phyloP scores from a whole-genome alignment of 257 asterid genomes.

The Phtheirospermum japonicum region DNA sequence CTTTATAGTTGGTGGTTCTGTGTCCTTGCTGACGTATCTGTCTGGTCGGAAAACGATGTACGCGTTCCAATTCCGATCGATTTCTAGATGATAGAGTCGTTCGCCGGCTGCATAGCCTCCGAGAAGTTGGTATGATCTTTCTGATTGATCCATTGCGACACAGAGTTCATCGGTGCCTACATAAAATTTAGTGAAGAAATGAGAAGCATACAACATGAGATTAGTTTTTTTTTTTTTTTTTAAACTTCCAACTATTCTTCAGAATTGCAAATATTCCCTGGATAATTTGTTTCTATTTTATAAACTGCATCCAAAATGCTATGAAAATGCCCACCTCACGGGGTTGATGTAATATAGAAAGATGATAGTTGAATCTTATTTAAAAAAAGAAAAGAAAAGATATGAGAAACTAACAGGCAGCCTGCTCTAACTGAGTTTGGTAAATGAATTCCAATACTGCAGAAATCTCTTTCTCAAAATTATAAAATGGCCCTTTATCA shows the following conservation, averaged over 20 bases:
- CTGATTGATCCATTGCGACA: conserved; percentile 70
- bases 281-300: too few species aligned
- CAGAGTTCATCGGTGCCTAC: conserved; percentile 68
- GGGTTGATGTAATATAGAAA: too few species aligned
- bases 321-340: too few species aligned
- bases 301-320: too few species aligned
- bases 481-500: too few species aligned
- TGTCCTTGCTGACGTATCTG: conserved; percentile 28
- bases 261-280: too few species aligned
- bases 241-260: too few species aligned
- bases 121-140: conserved; percentile 84
- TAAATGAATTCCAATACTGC: conserved; percentile 50
- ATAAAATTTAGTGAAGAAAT: too few species aligned
- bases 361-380: too few species aligned
- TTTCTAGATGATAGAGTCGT: conserved; percentile 48
- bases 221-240: too few species aligned
- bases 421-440: conserved; percentile 71
- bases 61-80: conserved; percentile 38
- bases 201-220: too few species aligned
- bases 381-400: not conserved
- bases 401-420: conserved; percentile 62
- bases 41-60: conserved; percentile 51
- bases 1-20: conserved; percentile 45
- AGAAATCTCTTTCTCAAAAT: too few species aligned
- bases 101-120: conserved; percentile 82